Evolutionary conservation across 139 green algal species (phyloP), one percentile per base, ranked within the genome.

Genomic region (Closterium sp.): DNA sequence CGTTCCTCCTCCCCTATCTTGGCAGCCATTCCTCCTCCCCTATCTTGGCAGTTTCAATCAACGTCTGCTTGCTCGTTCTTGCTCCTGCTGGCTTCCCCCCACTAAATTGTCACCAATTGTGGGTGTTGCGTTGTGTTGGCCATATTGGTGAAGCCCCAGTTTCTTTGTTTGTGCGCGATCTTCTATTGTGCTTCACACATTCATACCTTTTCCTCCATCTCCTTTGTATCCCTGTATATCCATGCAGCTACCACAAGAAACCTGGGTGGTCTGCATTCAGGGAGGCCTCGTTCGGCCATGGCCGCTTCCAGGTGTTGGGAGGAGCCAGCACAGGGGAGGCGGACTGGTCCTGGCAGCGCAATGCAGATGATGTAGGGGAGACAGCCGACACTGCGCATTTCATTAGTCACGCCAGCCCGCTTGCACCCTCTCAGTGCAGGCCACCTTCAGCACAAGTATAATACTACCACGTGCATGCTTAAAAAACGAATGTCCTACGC

Each of bases 231-330:
- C 50, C 50, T 22, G n/a, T n/a, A n/a, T 22, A 22, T 73, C 10
- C 50, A 73, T 73, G 50, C 50, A 73, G 50, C 50, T 73, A 73
- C 50, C 17, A 73, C 50, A 73, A 22, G 13, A 73, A 22, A 22
- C 50, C 50, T 21, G 50, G 13, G 17, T 73, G 50, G 50, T 73
- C 50, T 24, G 50, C 50, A 73, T 73, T 73, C 17, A 88, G 97
- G 1, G 97, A 98, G 89, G 93, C 96, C 21, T 96, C 93, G 28
- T 98, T 96, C 86, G 97, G 97, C 13, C 94, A 96, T n/a, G 97
- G 96, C 31, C 89, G 70, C 0, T 88, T 98, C 0, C 90, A 97
- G 17, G 89, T 98, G 17, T 1, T 95, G 10, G 50, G 50, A 73
- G 50, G 50, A 21, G 17, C 13, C 50, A 96, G 97, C 90, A 89